A percentile compares a stretch with the other conserved stretches of the same genome.
Evolutionary conservation across 345 rosid genomes (phyloP).

Genomic region (Eucalyptus melliodora): DNA sequence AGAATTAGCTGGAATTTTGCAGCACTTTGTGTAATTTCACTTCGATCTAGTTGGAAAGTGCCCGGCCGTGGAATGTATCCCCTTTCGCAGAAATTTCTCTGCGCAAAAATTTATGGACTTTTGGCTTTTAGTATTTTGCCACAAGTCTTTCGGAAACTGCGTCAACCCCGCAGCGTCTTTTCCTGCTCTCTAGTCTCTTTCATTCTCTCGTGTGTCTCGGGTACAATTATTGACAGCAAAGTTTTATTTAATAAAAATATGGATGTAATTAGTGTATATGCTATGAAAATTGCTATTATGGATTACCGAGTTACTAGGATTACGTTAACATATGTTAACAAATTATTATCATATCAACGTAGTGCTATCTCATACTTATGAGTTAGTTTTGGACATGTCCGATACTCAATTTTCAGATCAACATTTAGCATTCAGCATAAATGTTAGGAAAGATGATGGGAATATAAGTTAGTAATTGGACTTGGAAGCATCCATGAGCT

Average conservation of each 20-base stretch:
- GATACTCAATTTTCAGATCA: not conserved
- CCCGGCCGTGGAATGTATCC: not conserved
- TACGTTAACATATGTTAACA: not conserved
- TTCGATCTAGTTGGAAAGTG: not conserved
- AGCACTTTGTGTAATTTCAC: not conserved
- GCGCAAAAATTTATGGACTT: not conserved
- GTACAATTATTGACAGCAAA: not conserved
- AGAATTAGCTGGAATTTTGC: not conserved
- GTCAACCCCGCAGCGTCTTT: not conserved
- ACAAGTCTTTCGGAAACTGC: not conserved
- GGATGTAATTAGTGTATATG: not conserved
- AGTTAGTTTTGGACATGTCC: rapidly evolving
- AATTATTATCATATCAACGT: rapidly evolving
- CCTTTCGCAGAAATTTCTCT: not conserved
- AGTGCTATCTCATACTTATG: not conserved
- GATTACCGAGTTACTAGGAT: not conserved
- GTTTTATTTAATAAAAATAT: not conserved
- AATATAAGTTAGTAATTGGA: not conserved
- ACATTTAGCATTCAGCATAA: not conserved
- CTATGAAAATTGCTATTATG: not conserved
- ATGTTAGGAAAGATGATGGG: not conserved
- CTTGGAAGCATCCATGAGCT: not conserved
- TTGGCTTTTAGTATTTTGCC: not conserved
- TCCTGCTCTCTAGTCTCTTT: not conserved
- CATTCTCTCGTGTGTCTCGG: not conserved